These are phyloP conservation scores for Neurospora cerealis DNA, from an alignment of 495 filamentous ascomycete genomes.

Conservation along the genomic window DNA sequence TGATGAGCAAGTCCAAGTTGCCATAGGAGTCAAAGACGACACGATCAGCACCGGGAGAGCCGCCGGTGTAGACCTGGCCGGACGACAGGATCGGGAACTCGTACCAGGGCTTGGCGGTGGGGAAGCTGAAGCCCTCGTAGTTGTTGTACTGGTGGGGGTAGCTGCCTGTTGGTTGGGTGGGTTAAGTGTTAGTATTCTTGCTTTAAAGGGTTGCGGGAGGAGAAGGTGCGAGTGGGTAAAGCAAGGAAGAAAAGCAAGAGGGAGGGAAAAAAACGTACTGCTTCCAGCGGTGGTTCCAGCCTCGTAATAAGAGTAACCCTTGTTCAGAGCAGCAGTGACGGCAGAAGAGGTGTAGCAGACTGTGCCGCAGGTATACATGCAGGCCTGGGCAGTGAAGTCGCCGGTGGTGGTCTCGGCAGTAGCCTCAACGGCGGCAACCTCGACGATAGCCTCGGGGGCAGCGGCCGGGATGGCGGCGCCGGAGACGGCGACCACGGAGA, in stretches of 20 bases:
- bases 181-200: neutral
- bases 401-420: conserved; percentile 12
- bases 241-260: neutral
- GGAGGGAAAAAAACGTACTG: conserved; percentile 17
- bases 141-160: conserved; percentile 69
- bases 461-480: conserved; percentile 20
- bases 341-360: conserved; percentile 27
- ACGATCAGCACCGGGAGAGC: conserved; percentile 60
- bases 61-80: conserved; percentile 46
- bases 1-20: conserved; percentile 49
- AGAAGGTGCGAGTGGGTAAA: neutral
- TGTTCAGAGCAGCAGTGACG: conserved; percentile 39
- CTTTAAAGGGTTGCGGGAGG: neutral
- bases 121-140: conserved; percentile 64
- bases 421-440: neutral
- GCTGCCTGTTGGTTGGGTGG: conserved; percentile 18
- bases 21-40: conserved; percentile 52
- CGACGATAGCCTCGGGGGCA: conserved; percentile 16
- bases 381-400: conserved; percentile 18
- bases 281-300: conserved; percentile 30
- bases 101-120: conserved; percentile 46
- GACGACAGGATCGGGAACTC: conserved; percentile 59
- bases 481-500: conserved; percentile 21
- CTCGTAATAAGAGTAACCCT: conserved; percentile 40
- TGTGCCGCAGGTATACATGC: conserved; percentile 27